Evolutionary conservation across 2,329 filamentous ascomycete genomes (phyloP).

Genomic region (Macrophomina phaseolina): DNA sequence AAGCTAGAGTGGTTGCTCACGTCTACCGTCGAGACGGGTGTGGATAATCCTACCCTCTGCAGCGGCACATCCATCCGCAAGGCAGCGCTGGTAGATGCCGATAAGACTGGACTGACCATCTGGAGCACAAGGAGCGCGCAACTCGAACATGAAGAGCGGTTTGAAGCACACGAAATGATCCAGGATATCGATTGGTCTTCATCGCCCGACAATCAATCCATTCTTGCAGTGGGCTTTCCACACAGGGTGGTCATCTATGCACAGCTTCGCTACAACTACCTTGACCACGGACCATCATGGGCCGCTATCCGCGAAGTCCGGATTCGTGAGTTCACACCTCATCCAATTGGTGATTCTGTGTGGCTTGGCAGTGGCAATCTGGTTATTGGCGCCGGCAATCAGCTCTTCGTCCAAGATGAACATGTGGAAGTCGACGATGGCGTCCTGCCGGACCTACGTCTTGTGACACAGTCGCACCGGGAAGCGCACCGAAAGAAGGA

Average conservation of each 20-base stretch:
- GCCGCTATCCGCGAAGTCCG: slow-evolving; percentile 81
- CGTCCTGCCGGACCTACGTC: slow-evolving; percentile 61
- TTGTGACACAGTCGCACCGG: slow-evolving; percentile 50
- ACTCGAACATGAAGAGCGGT: slow-evolving; percentile 80
- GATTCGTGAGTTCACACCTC: slow-evolving; percentile 80
- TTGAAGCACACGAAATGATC: slow-evolving; percentile 74
- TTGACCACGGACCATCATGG: slow-evolving; percentile 90
- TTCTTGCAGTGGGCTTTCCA: slow-evolving; percentile 91
- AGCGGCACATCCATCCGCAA: slow-evolving; percentile 88
- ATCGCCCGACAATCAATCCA: slow-evolving; percentile 85
- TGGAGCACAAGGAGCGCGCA: slow-evolving; percentile 87
- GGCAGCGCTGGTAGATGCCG: slow-evolving; percentile 78
- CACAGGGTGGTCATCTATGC: slow-evolving; percentile 81
- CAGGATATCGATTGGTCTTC: slow-evolving; percentile 93
- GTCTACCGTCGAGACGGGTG: slow-evolving; percentile 78
- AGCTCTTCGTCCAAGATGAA: slow-evolving; percentile 84
- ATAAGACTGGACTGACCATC: slow-evolving; percentile 78
- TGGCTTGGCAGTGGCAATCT: slow-evolving; percentile 88
- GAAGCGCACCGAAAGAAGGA: slow-evolving; percentile 51
- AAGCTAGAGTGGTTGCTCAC: slow-evolving; percentile 82
- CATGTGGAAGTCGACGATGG: slow-evolving; percentile 69
- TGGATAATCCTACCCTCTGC: slow-evolving; percentile 74
- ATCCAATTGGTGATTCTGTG: slow-evolving; percentile 90
- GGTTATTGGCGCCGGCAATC: slow-evolving; percentile 87
- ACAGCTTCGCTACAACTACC: slow-evolving; percentile 89